These are phyloP conservation scores for Candida boidinii DNA, from an alignment of 805 yeast species.

Conservation along the genomic window DNA sequence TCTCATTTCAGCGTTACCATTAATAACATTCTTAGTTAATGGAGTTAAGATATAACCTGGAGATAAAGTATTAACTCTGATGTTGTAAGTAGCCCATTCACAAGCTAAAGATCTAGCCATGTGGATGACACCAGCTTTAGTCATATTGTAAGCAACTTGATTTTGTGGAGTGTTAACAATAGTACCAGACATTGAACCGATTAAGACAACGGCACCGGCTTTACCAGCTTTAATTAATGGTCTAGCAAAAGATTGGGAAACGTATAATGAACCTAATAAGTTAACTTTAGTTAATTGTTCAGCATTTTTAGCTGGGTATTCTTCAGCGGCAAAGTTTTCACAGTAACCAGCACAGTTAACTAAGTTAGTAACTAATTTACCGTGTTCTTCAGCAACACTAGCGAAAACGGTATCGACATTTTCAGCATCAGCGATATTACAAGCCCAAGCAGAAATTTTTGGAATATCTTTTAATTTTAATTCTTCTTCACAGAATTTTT, in stretches of 20 bases:
- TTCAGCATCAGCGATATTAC: conserved; percentile 62
- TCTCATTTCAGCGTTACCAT: conserved; percentile 51
- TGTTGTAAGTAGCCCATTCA: conserved; percentile 74
- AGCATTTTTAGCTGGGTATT: conserved; percentile 65
- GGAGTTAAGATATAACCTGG: conserved; percentile 82
- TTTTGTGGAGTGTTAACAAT: conserved; percentile 76
- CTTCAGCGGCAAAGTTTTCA: conserved; percentile 71
- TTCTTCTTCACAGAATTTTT: conserved; percentile 19
- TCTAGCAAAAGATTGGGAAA: conserved; percentile 65
- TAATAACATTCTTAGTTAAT: conserved; percentile 61
- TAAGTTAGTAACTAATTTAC: conserved; percentile 55
- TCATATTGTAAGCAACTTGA: conserved; percentile 73
- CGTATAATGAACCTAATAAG: conserved; percentile 66
- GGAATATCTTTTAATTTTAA: conserved; percentile 22
- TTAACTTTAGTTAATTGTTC: conserved; percentile 64
- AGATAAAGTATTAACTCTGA: conserved; percentile 68
- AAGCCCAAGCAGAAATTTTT: conserved; percentile 54
- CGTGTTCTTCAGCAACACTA: conserved; percentile 47
- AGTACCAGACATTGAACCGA: conserved; percentile 76
- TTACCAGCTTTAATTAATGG: conserved; percentile 49
- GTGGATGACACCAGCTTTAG: conserved; percentile 83
- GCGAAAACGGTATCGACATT: conserved; percentile 50
- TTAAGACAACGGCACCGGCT: conserved; percentile 54
- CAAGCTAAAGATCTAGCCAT: conserved; percentile 67
- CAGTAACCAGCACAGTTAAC: conserved; percentile 82